phyloP scores from a whole-genome alignment of 129 eudicot genomes.

The Escallonia herrerae region DNA sequence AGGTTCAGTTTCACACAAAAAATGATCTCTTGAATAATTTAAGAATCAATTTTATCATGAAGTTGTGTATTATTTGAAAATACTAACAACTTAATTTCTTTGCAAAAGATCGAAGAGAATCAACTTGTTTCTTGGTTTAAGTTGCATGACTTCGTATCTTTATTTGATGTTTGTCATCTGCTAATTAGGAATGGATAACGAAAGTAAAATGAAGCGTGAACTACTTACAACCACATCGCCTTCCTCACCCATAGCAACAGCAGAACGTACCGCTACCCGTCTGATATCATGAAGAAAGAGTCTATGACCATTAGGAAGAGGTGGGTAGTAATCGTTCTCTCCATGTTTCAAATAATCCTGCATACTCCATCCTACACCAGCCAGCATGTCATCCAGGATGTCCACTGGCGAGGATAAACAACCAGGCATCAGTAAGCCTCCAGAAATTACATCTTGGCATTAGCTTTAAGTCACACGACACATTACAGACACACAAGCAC shows the following conservation, averaged over 20 bases:
- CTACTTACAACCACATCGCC: constrained; percentile 91
- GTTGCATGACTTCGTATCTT: background rate
- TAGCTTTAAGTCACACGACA: too few relatives aligned
- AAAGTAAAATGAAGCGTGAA: background rate
- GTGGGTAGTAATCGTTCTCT: constrained; percentile 94
- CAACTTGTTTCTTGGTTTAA: background rate
- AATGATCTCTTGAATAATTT: too few relatives aligned
- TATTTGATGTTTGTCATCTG: background rate
- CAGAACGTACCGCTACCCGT: constrained; percentile 90
- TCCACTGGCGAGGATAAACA: constrained; percentile 51
- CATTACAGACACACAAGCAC: background rate
- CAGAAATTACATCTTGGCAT: background rate
- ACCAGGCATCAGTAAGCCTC: constrained; percentile 3
- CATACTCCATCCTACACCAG: constrained; percentile 96
- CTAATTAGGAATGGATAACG: background rate
- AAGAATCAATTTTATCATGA: too few relatives aligned
- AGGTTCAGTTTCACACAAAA: too few relatives aligned
- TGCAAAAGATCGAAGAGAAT: background rate
- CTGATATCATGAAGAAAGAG: constrained; percentile 89
- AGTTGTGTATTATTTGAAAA: background rate
- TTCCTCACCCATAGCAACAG: constrained; percentile 99
- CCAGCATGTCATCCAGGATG: constrained; percentile 93
- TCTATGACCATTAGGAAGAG: constrained; percentile 85
- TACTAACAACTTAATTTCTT: background rate
- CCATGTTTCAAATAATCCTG: constrained; percentile 87